These are phyloP conservation scores for Cantharellus anzutake DNA, from an alignment of 768 basidiomycete species.

Conservation along the genomic window DNA sequence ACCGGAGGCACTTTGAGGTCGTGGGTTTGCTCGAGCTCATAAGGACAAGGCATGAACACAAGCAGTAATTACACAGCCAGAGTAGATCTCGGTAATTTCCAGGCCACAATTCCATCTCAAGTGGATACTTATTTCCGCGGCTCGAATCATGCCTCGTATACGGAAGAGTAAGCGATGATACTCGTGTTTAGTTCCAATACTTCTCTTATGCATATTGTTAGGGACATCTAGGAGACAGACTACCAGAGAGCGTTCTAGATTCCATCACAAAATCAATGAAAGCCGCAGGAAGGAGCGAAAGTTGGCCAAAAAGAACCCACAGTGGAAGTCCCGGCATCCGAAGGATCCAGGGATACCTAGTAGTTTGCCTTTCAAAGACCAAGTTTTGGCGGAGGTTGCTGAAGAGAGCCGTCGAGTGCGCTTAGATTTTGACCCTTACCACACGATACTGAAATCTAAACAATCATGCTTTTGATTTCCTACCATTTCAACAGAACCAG, in stretches of 20 bases:
- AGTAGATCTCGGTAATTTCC: too few species aligned
- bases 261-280: slow-evolving; percentile 60
- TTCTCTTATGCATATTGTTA: slow-evolving; percentile 14
- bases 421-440: background rate
- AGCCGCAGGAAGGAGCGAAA: slow-evolving; percentile 58
- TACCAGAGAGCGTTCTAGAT: slow-evolving; percentile 52
- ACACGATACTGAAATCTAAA: background rate
- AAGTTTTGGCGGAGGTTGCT: slow-evolving; percentile 78
- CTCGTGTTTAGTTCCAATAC: background rate
- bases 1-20: too few species aligned
- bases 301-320: slow-evolving; percentile 53
- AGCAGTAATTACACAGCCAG: too few species aligned
- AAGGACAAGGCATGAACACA: too few species aligned
- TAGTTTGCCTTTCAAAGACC: slow-evolving; percentile 85
- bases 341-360: slow-evolving; percentile 92
- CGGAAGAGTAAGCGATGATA: slow-evolving; percentile 8
- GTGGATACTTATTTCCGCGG: too few species aligned
- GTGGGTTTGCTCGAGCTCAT: too few species aligned
- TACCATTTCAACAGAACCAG: slow-evolving; percentile 29
- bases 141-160: too few species aligned
- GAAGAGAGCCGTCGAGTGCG: slow-evolving; percentile 59
- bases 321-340: slow-evolving; percentile 76
- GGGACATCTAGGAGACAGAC: slow-evolving; percentile 70
- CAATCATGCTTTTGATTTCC: too few species aligned
- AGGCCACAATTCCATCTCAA: too few species aligned